Conservation (phyloP, 23 red algal genomes). For the Gracilaria domingensis region DNA sequence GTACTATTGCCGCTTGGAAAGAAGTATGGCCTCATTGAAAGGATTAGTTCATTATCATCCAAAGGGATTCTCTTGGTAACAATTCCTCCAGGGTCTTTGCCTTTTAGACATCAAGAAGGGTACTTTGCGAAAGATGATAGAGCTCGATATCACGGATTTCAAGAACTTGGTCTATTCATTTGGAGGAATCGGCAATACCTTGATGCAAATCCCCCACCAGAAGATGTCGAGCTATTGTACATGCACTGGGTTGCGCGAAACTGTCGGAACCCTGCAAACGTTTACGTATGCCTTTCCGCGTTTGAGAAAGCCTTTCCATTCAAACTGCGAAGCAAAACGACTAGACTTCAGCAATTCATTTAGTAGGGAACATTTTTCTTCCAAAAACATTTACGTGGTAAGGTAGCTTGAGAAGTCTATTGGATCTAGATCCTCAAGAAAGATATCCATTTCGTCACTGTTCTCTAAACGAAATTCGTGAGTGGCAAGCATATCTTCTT, state of each 20-base stretch:
- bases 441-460: too few relatives aligned
- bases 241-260: not conserved
- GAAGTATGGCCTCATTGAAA: not conserved
- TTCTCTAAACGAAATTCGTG: too few relatives aligned
- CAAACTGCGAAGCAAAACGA: too few relatives aligned
- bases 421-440: too few relatives aligned
- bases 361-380: too few relatives aligned
- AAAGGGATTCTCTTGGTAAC: not conserved
- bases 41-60: not conserved
- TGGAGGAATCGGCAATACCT: constrained; percentile 16
- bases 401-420: too few relatives aligned
- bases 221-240: constrained; percentile 4
- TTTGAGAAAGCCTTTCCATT: constrained; percentile 22
- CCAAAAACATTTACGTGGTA: too few relatives aligned
- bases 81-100: not conserved
- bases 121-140: not conserved
- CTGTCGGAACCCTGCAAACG: not conserved
- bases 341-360: too few relatives aligned
- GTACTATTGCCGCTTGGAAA: not conserved
- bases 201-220: not conserved
- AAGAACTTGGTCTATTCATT: constrained; percentile 7
- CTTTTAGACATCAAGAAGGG: not conserved
- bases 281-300: not conserved
- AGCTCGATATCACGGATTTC: not conserved
- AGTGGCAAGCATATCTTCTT: too few relatives aligned